Conservation (phyloP, 2,329 filamentous ascomycete species). For the Aspergillus sp. region DNA sequence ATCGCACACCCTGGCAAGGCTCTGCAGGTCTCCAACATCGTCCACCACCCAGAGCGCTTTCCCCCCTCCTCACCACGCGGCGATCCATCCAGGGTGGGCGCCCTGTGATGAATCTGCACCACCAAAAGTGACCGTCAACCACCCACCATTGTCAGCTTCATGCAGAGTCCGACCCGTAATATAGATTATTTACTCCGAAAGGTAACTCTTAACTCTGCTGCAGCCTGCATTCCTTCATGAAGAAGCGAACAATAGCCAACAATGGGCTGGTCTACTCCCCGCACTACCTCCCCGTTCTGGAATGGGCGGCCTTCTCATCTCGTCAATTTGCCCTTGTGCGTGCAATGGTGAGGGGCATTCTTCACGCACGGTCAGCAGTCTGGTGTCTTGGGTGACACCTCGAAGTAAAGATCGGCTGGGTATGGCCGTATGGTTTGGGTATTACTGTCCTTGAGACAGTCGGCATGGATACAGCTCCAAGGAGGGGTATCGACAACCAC, state of each 20-base stretch:
- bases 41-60: not conserved
- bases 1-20: slow-evolving; percentile 6
- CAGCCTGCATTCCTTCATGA: not conserved
- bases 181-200: not conserved
- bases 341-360: not conserved
- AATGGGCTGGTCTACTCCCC: not conserved
- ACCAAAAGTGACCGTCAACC: not conserved
- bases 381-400: not conserved
- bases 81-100: not conserved
- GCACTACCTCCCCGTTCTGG: not conserved
- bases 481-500: not conserved
- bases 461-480: not conserved
- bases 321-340: not conserved
- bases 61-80: not conserved
- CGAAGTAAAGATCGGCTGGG: not conserved
- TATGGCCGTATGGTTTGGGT: not conserved
- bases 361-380: not conserved
- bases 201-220: not conserved
- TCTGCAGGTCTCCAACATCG: slow-evolving; percentile 1
- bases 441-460: not conserved
- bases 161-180: slow-evolving; percentile 4
- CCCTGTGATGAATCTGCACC: slow-evolving; percentile 1
- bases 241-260: not conserved
- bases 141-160: not conserved
- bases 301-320: not conserved